phyloP scores from a whole-genome alignment of 169 alveolate species.

The Cyclospora cayetanensis region DNA sequence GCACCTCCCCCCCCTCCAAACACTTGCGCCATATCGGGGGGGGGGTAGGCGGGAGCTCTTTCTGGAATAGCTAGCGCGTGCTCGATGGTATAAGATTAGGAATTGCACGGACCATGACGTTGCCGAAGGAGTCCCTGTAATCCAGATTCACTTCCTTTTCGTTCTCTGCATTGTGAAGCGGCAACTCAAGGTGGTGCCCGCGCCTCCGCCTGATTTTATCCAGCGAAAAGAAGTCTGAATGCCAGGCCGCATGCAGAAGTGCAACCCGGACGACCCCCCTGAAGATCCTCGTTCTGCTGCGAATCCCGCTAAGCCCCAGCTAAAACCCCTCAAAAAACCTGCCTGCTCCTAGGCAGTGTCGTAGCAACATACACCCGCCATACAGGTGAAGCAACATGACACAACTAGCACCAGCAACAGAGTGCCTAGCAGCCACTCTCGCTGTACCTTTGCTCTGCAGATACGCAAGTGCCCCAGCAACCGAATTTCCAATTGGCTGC shows the following conservation, averaged over 20 bases:
- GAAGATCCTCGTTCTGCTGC: too few species aligned
- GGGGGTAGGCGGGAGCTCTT: not conserved
- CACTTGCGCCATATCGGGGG: not conserved
- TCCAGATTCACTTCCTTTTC: constrained; percentile 65
- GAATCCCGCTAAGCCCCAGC: too few species aligned
- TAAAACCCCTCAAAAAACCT: too few species aligned
- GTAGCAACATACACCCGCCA: too few species aligned
- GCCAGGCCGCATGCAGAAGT: not conserved
- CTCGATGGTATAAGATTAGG: not conserved
- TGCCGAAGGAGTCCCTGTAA: constrained; percentile 61
- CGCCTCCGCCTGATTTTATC: constrained; percentile 66
- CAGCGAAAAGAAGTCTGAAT: constrained; percentile 46
- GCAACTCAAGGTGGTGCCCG: constrained; percentile 42
- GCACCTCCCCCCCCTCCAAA: not conserved
- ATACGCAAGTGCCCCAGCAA: constrained; percentile 50
- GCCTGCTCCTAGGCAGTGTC: too few species aligned
- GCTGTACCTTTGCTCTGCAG: constrained; percentile 50
- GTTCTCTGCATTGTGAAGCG: constrained; percentile 62
- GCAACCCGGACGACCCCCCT: too few species aligned
- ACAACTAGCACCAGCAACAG: constrained; percentile 7
- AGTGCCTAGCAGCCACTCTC: not conserved
- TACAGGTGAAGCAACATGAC: too few species aligned
- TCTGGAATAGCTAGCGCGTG: not conserved
- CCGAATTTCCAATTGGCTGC: constrained; percentile 36
- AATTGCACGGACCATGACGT: constrained; percentile 65